Evolutionary conservation across 1,139 yeast species (phyloP), one percentile per base, ranked within the genome.

Genomic region (Hansenula lynferdii): DNA sequence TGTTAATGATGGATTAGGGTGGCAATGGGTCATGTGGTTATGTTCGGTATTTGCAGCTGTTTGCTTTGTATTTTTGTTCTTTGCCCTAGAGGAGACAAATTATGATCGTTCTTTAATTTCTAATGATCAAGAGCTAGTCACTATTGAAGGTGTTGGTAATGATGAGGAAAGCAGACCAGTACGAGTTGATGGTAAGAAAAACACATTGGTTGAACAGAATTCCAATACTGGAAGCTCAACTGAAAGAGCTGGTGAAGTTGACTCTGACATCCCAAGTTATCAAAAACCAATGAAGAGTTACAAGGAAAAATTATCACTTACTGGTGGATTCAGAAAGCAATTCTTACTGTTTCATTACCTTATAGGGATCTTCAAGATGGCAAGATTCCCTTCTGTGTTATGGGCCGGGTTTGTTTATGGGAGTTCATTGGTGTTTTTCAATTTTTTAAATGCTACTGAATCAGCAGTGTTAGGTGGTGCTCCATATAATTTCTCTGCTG

Each of bases 401-500:
- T 80, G 80, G 75, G 72, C 77, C 37, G 86, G 86, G 2, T 56
- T 77, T 40, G 59, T 75, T 20, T 80, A 80, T 51, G 89, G 87
- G 4, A 66, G 77, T 15, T 80, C 81, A 37, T 69, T 80, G 25
- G 68, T 70, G 40, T 75, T 77, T 75, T 74, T 70, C 51, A 70
- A 72, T 37, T 70, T 75, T 26, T 61, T 74, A 42, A 75, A 72
- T 52, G 70, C 68, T 35, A 66, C 77, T 29, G 58, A 65, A 48
- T 56, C 72, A 25, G 45, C 59, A 31, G 57, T 72, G 36, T 50
- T 75, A 33, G 54, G 69, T 47, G 68, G 64, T 12, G 58, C 57
- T 8, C 75, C 75, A 16, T 70, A 70, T 50, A 58, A 67, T 44
- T 70, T 70, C 43, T 50, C 60, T 2, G 43, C 70, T 5, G 54